Percentiles rank a stretch among this genome's conserved stretches.
phyloP scores from a whole-genome alignment of 768 basidiomycete genomes.

The Boletus vinaceobasis region DNA sequence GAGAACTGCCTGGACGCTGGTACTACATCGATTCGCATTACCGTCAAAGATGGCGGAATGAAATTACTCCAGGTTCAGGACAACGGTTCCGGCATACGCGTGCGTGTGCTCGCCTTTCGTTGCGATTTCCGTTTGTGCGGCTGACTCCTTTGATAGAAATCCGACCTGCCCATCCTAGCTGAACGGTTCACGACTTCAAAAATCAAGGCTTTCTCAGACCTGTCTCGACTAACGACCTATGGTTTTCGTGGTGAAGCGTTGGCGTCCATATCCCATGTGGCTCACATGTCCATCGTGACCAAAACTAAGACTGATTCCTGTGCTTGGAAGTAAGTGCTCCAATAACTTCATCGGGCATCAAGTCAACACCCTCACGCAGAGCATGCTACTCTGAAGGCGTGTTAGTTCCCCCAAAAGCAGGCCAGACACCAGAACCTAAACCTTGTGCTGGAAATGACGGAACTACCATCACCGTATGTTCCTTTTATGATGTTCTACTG shows the following conservation, averaged over 20 bases:
- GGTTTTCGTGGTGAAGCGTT: constrained; percentile 97
- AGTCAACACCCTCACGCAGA: constrained; percentile 39
- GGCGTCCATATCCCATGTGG: constrained; percentile 93
- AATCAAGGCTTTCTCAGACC: constrained; percentile 78
- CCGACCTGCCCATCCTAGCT: constrained; percentile 85
- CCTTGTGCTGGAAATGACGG: constrained; percentile 95
- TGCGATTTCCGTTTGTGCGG: neutral
- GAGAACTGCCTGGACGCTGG: constrained; percentile 97
- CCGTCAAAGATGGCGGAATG: constrained; percentile 92
- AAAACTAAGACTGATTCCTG: constrained; percentile 80
- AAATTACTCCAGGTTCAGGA: constrained; percentile 95
- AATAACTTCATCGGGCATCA: neutral
- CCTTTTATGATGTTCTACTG: neutral
- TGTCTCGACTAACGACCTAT: constrained; percentile 82
- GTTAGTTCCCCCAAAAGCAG: constrained; percentile 67
- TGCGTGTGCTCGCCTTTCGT: constrained; percentile 36
- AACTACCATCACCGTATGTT: constrained; percentile 75
- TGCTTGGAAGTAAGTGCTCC: constrained; percentile 83
- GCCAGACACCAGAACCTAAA: constrained; percentile 71
- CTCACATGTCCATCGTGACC: constrained; percentile 84
- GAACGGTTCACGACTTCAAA: constrained; percentile 97
- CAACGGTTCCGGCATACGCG: constrained; percentile 92
- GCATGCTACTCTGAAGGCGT: constrained; percentile 79
- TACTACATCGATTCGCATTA: constrained; percentile 79
- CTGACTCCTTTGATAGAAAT: constrained; percentile 50